Percentiles rank a stretch among this genome's conserved stretches.
These are phyloP conservation scores for Oryza nivara DNA, from an alignment of 176 grass and related monocot genomes.

Conservation along the genomic window DNA sequence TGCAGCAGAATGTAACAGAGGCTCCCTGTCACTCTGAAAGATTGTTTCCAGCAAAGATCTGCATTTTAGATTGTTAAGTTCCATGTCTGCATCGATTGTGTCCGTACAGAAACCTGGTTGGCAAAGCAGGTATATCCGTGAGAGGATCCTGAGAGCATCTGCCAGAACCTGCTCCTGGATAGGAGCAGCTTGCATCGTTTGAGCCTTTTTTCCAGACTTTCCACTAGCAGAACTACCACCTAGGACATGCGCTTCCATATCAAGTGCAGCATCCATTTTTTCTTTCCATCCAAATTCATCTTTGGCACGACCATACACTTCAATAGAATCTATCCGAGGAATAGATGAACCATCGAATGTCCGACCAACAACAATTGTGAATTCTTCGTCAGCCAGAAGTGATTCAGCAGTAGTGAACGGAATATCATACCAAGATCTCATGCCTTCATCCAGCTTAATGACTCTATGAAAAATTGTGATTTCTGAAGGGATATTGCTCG, in stretches of 20 bases:
- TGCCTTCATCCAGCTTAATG: constrained; percentile 86
- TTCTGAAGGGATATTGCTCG: constrained; percentile 86
- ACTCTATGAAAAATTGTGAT: constrained; percentile 84
- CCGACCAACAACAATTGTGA: constrained; percentile 69
- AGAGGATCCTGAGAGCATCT: constrained; percentile 82
- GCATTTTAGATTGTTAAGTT: constrained; percentile 73
- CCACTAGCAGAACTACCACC: constrained; percentile 46
- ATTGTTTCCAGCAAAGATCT: constrained; percentile 76
- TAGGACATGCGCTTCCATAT: constrained; percentile 75
- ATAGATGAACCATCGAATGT: constrained; percentile 76
- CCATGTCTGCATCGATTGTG: constrained; percentile 53
- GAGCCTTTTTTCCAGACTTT: constrained; percentile 54
- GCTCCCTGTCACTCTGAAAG: constrained; percentile 93
- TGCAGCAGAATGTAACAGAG: constrained; percentile 78
- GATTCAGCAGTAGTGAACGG: constrained; percentile 92
- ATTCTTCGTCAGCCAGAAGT: constrained; percentile 93
- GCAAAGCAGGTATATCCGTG: constrained; percentile 76
- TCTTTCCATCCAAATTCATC: constrained; percentile 99
- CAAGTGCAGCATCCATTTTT: constrained; percentile 94
- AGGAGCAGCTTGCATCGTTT: constrained; percentile 57
- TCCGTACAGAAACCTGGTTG: constrained; percentile 49
- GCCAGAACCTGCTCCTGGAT: constrained; percentile 94
- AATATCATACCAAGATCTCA: constrained; percentile 96
- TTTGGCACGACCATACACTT: constrained; percentile 92
- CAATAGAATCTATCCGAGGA: constrained; percentile 82